A percentile compares a stretch with the other conserved stretches of the same genome.
Evolutionary conservation across 768 basidiomycete species (phyloP).

Genomic region (Hortiboletus flavorubellus): DNA sequence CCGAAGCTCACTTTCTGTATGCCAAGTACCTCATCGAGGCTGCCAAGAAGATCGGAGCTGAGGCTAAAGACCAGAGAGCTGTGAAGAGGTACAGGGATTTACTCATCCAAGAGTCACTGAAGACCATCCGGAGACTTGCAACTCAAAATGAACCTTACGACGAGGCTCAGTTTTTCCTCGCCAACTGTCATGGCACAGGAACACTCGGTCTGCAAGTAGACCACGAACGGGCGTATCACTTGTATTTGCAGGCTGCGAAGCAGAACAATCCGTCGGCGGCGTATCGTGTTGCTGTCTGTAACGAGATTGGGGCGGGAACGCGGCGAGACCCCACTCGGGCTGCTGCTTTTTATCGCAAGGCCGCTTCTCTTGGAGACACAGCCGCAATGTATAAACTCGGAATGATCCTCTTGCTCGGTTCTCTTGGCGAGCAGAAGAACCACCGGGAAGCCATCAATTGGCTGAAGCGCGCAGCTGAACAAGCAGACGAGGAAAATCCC

Average conservation of each 20-base stretch:
- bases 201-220: slow-evolving; percentile 94
- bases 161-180: slow-evolving; percentile 98
- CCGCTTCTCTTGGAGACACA: slow-evolving; percentile 93
- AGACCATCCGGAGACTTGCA: slow-evolving; percentile 88
- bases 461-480: slow-evolving; percentile 92
- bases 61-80: slow-evolving; percentile 71
- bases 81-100: slow-evolving; percentile 90
- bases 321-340: slow-evolving; percentile 84
- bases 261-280: slow-evolving; percentile 94
- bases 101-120: slow-evolving; percentile 84
- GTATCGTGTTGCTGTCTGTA: slow-evolving; percentile 97
- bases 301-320: slow-evolving; percentile 97
- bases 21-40: slow-evolving; percentile 99
- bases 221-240: slow-evolving; percentile 95
- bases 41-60: slow-evolving; percentile 81
- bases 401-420: slow-evolving; percentile 89
- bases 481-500: slow-evolving; percentile 97
- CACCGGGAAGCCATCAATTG: slow-evolving; percentile 91
- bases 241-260: slow-evolving; percentile 96
- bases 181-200: slow-evolving; percentile 95
- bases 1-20: slow-evolving; percentile 95
- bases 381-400: slow-evolving; percentile 99
- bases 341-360: slow-evolving; percentile 94
- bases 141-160: slow-evolving; percentile 90
- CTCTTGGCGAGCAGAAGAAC: slow-evolving; percentile 79